Evolutionary conservation across 225 moss, liverwort and hornwort species (phyloP), one percentile per base, ranked within the genome.

Genomic region (Pleurozium schreberi): DNA sequence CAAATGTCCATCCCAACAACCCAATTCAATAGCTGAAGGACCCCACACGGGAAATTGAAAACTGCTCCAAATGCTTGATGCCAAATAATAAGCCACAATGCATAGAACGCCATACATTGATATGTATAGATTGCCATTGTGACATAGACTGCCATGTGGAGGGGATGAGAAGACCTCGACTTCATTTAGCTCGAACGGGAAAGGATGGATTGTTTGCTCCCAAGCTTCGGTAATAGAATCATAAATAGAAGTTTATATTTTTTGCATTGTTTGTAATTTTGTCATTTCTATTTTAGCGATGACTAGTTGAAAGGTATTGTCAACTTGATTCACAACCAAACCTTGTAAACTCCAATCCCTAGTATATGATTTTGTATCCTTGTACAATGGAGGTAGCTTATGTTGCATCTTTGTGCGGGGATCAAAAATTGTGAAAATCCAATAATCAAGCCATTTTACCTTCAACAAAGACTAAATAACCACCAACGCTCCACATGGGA

Each of bases 1-100:
- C 4, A 80, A 0, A 59, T 2, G 3, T 28, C 42, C 2, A 2
- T n/a, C 3, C 12, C 18, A 59, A 59, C 59, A 59, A 42, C 2
- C 42, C 5, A 59, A 42, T 13, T 60, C 6, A 30, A 30, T 2
- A 60, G 4, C 2, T 80, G 6, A 59, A 42, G 12, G 0, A 36
- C 0, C 0, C 11, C 0, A 0, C 0, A 3, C 5, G 12, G 59
- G 3, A 42, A 3, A 12, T 0, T 13, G 0, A 0, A 80, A 40
- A 80, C 0, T 3, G 0, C 12, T 80, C 59, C 8, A 50, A 2
- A 80, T 2, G 4, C 59, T 0, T 30, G 12, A 19, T 80, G 59
- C 13, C 42, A 59, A 80, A 80, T 59, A 2, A 28, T 40, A 80
- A 40, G 12, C 12, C 28, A 42, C 59, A 12, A 30, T 30, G 8